Percentiles rank a stretch among this genome's conserved stretches.
These are phyloP conservation scores for Lactifluus piperatus DNA, from an alignment of 768 basidiomycete species.

Conservation along the genomic window DNA sequence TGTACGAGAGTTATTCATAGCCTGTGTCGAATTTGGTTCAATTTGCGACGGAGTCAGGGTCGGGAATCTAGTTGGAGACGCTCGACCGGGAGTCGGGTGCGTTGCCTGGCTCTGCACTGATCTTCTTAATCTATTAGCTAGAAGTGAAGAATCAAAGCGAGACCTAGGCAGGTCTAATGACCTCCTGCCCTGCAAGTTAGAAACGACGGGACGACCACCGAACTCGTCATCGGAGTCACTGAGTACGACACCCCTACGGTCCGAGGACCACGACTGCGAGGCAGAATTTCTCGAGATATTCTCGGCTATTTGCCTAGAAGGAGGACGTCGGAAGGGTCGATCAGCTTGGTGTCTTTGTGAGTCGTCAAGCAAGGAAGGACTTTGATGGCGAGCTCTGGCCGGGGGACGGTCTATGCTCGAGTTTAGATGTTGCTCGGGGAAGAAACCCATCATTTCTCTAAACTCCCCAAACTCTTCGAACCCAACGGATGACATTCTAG, in stretches of 20 bases:
- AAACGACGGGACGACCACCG: background rate
- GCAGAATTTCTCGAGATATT: background rate
- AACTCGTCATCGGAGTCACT: constrained; percentile 13
- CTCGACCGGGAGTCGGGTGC: background rate
- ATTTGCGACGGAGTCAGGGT: background rate
- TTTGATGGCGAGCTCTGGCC: constrained; percentile 7
- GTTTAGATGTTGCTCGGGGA: constrained; percentile 2
- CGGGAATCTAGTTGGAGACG: constrained; percentile 3
- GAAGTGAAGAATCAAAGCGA: constrained; percentile 6
- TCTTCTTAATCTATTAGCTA: constrained; percentile 11
- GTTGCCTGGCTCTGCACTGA: background rate
- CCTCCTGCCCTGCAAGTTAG: background rate
- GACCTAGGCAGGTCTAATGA: constrained; percentile 9
- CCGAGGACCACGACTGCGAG: background rate
- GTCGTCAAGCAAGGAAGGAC: background rate
- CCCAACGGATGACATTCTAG: constrained; percentile 1
- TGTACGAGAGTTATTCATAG: background rate
- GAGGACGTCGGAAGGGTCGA: constrained; percentile 2
- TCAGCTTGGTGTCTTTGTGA: constrained; percentile 1
- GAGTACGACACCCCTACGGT: background rate
- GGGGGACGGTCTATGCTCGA: background rate
- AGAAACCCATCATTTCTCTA: constrained; percentile 11
- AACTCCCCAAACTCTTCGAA: constrained; percentile 11
- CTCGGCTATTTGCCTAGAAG: background rate
- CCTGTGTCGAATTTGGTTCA: background rate